phyloP scores from a whole-genome alignment of 768 basidiomycete genomes.

The Mycena belliarum region DNA sequence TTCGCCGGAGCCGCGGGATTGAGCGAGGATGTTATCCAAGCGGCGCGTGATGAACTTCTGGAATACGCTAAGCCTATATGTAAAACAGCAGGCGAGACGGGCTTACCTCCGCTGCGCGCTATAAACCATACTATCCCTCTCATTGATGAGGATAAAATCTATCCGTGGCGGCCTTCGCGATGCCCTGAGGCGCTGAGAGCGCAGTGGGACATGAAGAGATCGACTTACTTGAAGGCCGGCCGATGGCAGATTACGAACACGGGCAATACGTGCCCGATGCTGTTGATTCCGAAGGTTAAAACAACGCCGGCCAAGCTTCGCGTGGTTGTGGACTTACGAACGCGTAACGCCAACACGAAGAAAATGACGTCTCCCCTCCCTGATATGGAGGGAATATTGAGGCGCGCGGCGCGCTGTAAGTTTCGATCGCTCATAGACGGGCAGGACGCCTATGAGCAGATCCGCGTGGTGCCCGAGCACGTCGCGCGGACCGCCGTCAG shows the following conservation, averaged over 20 bases:
- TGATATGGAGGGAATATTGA: background rate
- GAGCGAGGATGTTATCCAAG: background rate
- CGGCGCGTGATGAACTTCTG: background rate
- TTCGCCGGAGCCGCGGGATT: background rate
- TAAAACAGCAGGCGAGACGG: constrained; percentile 20
- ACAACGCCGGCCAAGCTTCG: background rate
- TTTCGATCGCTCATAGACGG: background rate
- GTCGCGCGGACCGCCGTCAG: background rate
- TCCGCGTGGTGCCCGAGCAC: background rate
- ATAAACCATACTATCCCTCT: constrained; percentile 30
- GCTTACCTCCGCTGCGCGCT: constrained; percentile 26
- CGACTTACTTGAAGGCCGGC: background rate
- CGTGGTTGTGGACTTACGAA: background rate
- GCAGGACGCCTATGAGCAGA: background rate
- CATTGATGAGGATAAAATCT: constrained; percentile 25
- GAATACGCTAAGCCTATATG: constrained; percentile 7
- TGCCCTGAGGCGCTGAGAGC: constrained; percentile 21
- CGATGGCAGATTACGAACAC: background rate
- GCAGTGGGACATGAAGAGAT: background rate
- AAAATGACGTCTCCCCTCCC: background rate
- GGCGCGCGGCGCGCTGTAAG: background rate
- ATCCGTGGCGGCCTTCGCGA: constrained; percentile 26
- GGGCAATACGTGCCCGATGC: background rate
- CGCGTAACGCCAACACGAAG: background rate
- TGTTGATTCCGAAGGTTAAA: background rate